These are phyloP conservation scores for Aschersonia sp. DNA, from an alignment of 2,329 filamentous ascomycete species.

Conservation along the genomic window DNA sequence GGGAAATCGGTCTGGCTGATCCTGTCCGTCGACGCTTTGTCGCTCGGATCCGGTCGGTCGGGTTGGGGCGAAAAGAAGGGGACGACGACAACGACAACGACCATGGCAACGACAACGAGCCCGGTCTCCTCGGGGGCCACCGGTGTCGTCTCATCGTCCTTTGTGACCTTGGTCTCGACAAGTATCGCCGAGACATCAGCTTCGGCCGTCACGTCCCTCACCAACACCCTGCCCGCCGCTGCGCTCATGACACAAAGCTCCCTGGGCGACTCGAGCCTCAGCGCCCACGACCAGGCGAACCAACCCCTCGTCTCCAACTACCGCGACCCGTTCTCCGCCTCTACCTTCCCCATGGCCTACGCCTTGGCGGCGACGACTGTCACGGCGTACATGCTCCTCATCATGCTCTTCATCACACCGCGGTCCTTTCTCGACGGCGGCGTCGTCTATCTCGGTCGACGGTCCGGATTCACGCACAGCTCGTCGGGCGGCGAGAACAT, in stretches of 20 bases:
- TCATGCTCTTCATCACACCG: constrained; percentile 90
- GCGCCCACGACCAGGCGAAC: constrained; percentile 12
- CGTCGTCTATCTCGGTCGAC: constrained; percentile 63
- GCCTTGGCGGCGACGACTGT: constrained; percentile 84
- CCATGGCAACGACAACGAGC: constrained; percentile 1
- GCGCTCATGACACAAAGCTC: not conserved
- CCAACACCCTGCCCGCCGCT: not conserved
- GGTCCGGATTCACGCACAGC: constrained; percentile 76
- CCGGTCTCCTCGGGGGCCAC: constrained; percentile 1
- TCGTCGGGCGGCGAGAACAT: constrained; percentile 69
- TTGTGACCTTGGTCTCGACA: constrained; percentile 1
- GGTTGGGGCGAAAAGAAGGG: too few species aligned
- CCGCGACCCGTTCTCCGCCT: constrained; percentile 82
- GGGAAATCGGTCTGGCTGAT: not conserved
- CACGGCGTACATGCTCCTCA: constrained; percentile 79
- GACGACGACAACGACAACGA: too few species aligned
- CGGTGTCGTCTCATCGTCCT: not conserved
- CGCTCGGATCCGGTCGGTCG: too few species aligned
- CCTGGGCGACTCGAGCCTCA: constrained; percentile 17
- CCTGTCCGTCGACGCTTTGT: too few species aligned
- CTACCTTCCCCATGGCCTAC: constrained; percentile 84
- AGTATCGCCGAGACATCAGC: not conserved
- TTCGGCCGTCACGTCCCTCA: not conserved
- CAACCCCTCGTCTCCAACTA: constrained; percentile 44
- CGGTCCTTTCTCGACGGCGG: constrained; percentile 83